Conservation (phyloP, 2,329 filamentous ascomycete species). For the Scorias spongiosa region DNA sequence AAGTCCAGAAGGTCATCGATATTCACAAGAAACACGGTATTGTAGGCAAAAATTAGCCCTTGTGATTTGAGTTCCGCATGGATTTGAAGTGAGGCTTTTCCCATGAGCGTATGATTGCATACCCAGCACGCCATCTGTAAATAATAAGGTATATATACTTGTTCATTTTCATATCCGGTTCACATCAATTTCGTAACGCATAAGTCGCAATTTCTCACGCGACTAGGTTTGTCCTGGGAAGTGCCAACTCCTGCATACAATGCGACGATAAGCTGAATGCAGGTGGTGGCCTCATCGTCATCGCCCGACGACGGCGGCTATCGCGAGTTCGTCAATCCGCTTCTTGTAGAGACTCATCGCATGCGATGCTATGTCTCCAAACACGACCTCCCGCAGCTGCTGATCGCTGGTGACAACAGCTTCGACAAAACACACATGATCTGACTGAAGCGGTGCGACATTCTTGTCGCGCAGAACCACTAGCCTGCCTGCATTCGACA, state of each 20-base stretch:
- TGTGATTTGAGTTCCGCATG: too few relatives aligned
- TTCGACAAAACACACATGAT: constrained; percentile 32
- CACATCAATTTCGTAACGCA: too few relatives aligned
- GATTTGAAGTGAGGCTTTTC: too few relatives aligned
- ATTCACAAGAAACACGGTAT: constrained; percentile 48
- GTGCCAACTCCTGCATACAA: too few relatives aligned
- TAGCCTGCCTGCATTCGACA: constrained; percentile 56
- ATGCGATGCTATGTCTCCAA: constrained; percentile 70
- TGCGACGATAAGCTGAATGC: too few relatives aligned
- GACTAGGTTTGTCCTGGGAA: too few relatives aligned
- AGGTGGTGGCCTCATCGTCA: constrained; percentile 1
- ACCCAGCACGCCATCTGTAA: too few relatives aligned
- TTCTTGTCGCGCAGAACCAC: constrained; percentile 44
- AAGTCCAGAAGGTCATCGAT: constrained; percentile 87
- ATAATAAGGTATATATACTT: too few relatives aligned
- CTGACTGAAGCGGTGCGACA: constrained; percentile 27
- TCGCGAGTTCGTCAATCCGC: constrained; percentile 56
- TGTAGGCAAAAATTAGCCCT: background rate
- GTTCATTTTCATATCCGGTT: too few relatives aligned
- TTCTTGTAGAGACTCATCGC: constrained; percentile 64
- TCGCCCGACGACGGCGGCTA: constrained; percentile 46
- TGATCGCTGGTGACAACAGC: constrained; percentile 55
- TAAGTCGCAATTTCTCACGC: too few relatives aligned
- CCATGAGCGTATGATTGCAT: too few relatives aligned
- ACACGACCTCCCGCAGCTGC: constrained; percentile 54